A percentile compares a stretch with the other conserved stretches of the same genome.
These are phyloP conservation scores for Rhizopus sp. DNA, from an alignment of 371 early-diverging fungal species.

Conservation along the genomic window DNA sequence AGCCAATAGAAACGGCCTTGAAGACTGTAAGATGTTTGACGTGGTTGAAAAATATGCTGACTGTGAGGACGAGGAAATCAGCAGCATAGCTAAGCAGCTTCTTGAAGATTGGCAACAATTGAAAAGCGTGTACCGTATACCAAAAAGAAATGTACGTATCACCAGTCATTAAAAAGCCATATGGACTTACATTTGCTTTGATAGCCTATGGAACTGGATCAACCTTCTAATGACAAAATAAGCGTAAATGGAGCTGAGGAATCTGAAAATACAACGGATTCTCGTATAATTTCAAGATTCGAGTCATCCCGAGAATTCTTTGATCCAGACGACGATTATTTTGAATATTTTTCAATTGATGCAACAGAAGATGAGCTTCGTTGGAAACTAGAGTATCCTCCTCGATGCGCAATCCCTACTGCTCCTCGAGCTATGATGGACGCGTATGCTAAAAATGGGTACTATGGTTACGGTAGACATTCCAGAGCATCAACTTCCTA, in stretches of 20 bases:
- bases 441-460: constrained; percentile 26
- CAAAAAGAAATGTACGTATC: constrained; percentile 35
- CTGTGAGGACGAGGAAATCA: constrained; percentile 44
- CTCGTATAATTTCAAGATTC: constrained; percentile 6
- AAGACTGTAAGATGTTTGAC: constrained; percentile 60
- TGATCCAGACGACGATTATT: constrained; percentile 43
- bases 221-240: not conserved
- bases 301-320: constrained; percentile 38
- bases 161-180: not conserved
- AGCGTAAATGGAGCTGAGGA: not conserved
- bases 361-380: constrained; percentile 20
- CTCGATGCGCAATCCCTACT: constrained; percentile 30
- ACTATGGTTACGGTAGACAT: constrained; percentile 18
- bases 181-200: not conserved
- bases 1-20: constrained; percentile 67
- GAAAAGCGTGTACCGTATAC: constrained; percentile 58
- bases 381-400: constrained; percentile 25
- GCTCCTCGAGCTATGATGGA: constrained; percentile 42
- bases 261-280: not conserved
- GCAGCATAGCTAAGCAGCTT: constrained; percentile 36
- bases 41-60: constrained; percentile 46
- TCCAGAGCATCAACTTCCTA: constrained; percentile 1
- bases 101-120: constrained; percentile 52
- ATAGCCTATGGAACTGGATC: not conserved
- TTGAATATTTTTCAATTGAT: constrained; percentile 33